Evolutionary conservation across 1,284 basidiomycete genomes (phyloP), one percentile per base, ranked within the genome.

Genomic region (Naganishia sp.): DNA sequence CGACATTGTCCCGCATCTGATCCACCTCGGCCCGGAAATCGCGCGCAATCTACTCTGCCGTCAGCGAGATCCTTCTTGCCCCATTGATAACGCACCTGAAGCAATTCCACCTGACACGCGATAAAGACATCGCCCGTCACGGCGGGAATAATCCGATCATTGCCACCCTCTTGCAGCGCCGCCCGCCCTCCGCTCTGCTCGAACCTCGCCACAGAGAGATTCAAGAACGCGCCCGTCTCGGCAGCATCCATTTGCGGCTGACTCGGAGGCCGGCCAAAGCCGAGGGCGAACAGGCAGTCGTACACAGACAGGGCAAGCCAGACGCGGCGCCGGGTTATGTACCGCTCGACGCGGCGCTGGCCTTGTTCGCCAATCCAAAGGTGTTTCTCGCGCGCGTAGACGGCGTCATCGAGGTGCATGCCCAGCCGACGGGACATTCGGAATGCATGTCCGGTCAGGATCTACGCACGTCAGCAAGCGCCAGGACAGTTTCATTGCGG

Each of bases 61-160:
- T 54, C 52, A 54, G 52, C 52, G n/a, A n/a, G 32, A 46, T 49
- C n/a, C 47, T 39, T 10, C 35, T 39, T 39, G 9, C 35, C 35
- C 35, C 23, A 6, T 15, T 6, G 17, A n/a, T 7, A 23, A 41
- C 52, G n/a, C 17, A 54, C 52, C 57, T 74, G 72, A 5, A 73
- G 70, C 7, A 75, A 66, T 56, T 74, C 71, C 2, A 72, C 72
- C 51, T 72, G 72, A 23, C 73, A 71, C 10, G 73, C 72, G 21
- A 75, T 70, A 65, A 72, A 75, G 17, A 74, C 70, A 47, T 75
- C 74, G 11, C 74, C 73, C 46, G 60, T 42, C 70, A 69, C n/a
- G 72, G 63, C n/a, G 70, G 70, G 18, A 68, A 68, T n/a, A 67
- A 71, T 6, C 63, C 62, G 2, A 68, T 66, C 15, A 63, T 69